Conservation (phyloP, 129 eudicot species). For the Sambucus nigra region DNA sequence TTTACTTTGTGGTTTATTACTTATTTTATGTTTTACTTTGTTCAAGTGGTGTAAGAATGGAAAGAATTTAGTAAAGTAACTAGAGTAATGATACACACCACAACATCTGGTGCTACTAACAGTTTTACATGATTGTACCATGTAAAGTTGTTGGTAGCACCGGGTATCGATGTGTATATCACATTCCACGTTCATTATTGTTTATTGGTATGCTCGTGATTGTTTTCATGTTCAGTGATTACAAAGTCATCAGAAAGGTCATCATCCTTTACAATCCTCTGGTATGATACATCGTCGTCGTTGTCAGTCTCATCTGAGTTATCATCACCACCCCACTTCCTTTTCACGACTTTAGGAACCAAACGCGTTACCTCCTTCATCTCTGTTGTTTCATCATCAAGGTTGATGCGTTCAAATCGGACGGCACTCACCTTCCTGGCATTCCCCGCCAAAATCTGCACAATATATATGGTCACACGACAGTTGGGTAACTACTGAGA, state of each 20-base stretch:
- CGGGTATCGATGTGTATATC: no score
- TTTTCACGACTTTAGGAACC: conserved; percentile 53
- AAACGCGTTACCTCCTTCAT: conserved; percentile 35
- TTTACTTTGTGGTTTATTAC: no score
- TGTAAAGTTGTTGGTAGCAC: no score
- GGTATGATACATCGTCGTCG: conserved; percentile 10
- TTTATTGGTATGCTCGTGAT: conserved; percentile 18
- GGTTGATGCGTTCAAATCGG: conserved; percentile 59
- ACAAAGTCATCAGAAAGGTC: conserved; percentile 19
- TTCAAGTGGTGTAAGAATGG: no score
- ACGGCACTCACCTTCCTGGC: conserved; percentile 92
- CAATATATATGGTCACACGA: conserved; percentile 4
- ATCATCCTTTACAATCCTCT: conserved; percentile 3
- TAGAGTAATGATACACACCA: no score
- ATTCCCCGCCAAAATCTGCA: conserved; percentile 86
- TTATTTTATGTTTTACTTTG: no score
- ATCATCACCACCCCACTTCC: conserved; percentile 37
- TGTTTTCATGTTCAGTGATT: conserved; percentile 35
- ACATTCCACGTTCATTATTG: conserved; percentile 7
- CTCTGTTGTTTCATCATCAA: conserved; percentile 29
- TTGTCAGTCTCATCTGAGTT: conserved; percentile 15
- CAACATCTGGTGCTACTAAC: no score
- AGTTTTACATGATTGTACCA: no score
- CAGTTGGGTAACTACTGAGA: neutral
- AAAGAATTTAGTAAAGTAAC: no score